Evolutionary conservation across 2,329 filamentous ascomycete species (phyloP), one percentile per base, ranked within the genome.

Genomic region (Trichoderma afroharzianum): DNA sequence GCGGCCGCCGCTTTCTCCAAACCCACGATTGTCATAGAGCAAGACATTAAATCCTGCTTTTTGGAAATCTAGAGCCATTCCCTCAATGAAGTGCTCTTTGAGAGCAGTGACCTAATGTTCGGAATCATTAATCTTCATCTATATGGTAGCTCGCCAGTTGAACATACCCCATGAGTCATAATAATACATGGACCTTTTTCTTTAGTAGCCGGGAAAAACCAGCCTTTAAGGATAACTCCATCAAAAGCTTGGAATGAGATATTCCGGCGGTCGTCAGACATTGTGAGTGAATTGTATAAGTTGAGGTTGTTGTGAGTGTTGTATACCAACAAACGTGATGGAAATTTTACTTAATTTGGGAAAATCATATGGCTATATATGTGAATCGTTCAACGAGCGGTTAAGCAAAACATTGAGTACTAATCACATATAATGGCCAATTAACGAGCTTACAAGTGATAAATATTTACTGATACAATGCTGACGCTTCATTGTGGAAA

Each of bases 1-100:
- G 32, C 64, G 73, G 8, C 70, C 68, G 12, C 74, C 74, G 26
- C 74, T 75, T 21, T 74, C 73, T 26, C 74, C 74, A 39, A 62
- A 72, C 43, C 63, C 63, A 14, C 74, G 73, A 57, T 75, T 73
- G 43, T 75, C 74, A 32, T 74, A 75, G 11, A 71, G 2, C 1
- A 75, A 61, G 12, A 66, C 64, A 24, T 47, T 63, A 33, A 71
- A 73, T 14, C 74, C 74, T 1, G 71, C 68, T 28, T 62, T 55
- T 57, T 74, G 73, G 43, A 74, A 72, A 24, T 39, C 63, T 11
- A 26, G 11, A 6, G 74, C 74, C 24, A 75, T 72, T 26, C 64
- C 53, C 26, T 72, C 71, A 32, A 75, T 30, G 14, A 66, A 68
- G 32, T 73, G 72, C 30, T 71, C 69, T 50, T 71, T 71, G 26